phyloP scores from a whole-genome alignment of 305 asterid genomes.

The Galium porrigens region DNA sequence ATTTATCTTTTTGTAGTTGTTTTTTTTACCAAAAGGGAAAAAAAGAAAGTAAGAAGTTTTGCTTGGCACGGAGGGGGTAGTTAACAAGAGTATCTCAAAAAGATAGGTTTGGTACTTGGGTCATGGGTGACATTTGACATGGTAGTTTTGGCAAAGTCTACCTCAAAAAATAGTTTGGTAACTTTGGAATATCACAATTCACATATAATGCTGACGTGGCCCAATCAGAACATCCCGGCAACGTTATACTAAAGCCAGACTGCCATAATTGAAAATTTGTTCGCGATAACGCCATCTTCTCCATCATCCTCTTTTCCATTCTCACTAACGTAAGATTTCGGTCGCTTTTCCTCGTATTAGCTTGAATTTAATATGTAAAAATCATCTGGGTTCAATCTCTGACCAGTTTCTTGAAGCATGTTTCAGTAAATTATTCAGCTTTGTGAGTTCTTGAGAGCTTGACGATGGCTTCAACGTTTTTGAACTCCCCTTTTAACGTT shows the following conservation, averaged over 20 bases:
- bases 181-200: too few relatives aligned
- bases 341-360: neutral
- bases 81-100: too few relatives aligned
- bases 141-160: too few relatives aligned
- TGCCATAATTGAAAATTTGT: neutral
- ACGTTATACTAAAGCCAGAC: neutral
- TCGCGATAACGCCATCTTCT: neutral
- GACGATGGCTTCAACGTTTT: constrained; percentile 36
- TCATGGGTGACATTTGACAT: too few relatives aligned
- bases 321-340: neutral
- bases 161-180: too few relatives aligned
- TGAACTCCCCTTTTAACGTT: constrained; percentile 27
- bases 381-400: neutral
- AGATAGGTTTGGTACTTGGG: too few relatives aligned
- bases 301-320: neutral
- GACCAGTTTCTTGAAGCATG: neutral
- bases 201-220: constrained; percentile 9
- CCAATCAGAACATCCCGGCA: constrained; percentile 3
- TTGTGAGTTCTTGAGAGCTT: neutral
- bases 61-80: too few relatives aligned
- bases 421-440: neutral
- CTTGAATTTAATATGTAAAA: neutral
- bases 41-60: too few relatives aligned
- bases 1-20: too few relatives aligned
- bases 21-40: too few relatives aligned